phyloP scores from a whole-genome alignment of 208 protist species.

The Strigomonas culicis region DNA sequence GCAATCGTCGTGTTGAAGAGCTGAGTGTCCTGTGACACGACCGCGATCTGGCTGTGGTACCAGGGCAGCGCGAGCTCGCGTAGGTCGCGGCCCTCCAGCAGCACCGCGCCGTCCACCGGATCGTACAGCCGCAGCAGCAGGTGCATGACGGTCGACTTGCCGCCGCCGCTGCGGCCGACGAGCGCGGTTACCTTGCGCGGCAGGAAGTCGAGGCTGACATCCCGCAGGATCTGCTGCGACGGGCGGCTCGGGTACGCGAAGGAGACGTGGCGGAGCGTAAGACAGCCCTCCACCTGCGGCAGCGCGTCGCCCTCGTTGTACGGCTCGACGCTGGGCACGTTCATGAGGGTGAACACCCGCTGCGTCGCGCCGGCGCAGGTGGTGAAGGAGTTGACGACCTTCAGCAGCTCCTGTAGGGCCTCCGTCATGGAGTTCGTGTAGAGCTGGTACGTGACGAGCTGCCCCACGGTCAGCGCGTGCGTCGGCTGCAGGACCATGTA shows the following conservation, averaged over 20 bases:
- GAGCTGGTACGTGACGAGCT: conserved; percentile 50
- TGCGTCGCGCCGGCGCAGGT: conserved; percentile 43
- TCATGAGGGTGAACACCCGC: conserved; percentile 43
- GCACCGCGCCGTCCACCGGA: conserved; percentile 43
- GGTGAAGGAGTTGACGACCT: conserved; percentile 34
- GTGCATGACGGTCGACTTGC: conserved; percentile 54
- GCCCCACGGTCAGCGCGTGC: conserved; percentile 38
- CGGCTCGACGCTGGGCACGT: conserved; percentile 27
- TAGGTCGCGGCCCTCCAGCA: conserved; percentile 28
- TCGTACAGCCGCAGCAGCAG: conserved; percentile 55
- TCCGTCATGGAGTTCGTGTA: conserved; percentile 46
- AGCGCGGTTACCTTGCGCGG: conserved; percentile 27
- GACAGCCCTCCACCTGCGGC: conserved; percentile 11
- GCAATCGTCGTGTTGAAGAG: conserved; percentile 93
- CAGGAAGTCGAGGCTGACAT: conserved; percentile 22
- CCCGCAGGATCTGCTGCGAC: conserved; percentile 16
- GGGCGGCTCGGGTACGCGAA: conserved; percentile 26
- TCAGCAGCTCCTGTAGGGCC: conserved; percentile 35
- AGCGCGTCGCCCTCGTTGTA: conserved; percentile 21
- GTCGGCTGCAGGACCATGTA: conserved; percentile 37
- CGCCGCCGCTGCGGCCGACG: conserved; percentile 43
- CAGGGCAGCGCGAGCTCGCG: conserved; percentile 26
- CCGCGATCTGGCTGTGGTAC: conserved; percentile 71
- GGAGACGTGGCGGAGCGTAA: conserved; percentile 16
- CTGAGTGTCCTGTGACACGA: conserved; percentile 97